A percentile compares a stretch with the other conserved stretches of the same genome.
phyloP scores from a whole-genome alignment of 2,329 filamentous ascomycete species.

The Penicillium polonicum region DNA sequence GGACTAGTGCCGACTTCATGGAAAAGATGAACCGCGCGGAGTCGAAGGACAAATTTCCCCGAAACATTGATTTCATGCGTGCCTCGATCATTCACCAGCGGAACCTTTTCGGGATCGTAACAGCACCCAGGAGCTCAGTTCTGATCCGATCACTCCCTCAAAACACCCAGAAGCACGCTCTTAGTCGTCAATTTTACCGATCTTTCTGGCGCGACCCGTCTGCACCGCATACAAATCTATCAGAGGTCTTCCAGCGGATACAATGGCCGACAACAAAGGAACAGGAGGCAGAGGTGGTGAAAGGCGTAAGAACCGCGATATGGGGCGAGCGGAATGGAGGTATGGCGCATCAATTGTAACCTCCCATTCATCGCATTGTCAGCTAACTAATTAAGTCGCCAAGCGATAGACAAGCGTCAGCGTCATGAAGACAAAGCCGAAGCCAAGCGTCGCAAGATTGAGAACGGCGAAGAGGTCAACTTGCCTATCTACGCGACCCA shows the following conservation, averaged over 20 bases:
- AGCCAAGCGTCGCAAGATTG: conserved; percentile 56
- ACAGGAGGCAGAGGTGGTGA: conserved; percentile 36
- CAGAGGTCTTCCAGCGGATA: conserved; percentile 21
- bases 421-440: conserved; percentile 52
- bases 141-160: background rate
- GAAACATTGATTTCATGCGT: conserved; percentile 10
- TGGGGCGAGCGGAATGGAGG: conserved; percentile 66
- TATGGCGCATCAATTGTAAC: conserved; percentile 40
- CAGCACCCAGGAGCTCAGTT: background rate
- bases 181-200: background rate
- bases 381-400: conserved; percentile 55
- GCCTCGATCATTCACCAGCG: conserved; percentile 21
- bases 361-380: conserved; percentile 10
- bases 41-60: conserved; percentile 10
- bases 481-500: conserved; percentile 55
- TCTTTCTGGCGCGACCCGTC: conserved; percentile 1
- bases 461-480: conserved; percentile 44
- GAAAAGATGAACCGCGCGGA: conserved; percentile 8
- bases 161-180: background rate
- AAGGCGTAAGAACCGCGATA: conserved; percentile 62
- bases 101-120: conserved; percentile 15
- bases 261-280: conserved; percentile 38
- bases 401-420: conserved; percentile 53
- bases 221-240: conserved; percentile 14
- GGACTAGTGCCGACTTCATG: conserved; percentile 9